Conservation (phyloP, 345 rosid genomes). For the Noccaea bulbosa region DNA sequence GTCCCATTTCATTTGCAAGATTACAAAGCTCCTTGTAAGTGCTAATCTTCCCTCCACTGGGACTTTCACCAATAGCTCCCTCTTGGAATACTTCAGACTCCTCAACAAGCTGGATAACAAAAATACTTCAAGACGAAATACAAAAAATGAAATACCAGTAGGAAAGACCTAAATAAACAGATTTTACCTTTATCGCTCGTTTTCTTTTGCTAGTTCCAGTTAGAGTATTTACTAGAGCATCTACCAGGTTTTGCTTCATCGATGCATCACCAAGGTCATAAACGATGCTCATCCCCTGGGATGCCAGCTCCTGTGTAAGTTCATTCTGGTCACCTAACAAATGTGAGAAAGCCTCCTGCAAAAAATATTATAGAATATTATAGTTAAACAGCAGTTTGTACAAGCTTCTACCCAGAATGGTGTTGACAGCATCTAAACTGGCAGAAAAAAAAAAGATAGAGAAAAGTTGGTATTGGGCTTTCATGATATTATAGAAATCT, state of each 20-base stretch:
- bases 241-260: constrained; percentile 86
- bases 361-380: not conserved
- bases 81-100: constrained; percentile 96
- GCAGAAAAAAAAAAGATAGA: not conserved
- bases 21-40: constrained; percentile 95
- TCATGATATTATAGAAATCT: not conserved
- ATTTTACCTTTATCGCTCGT: constrained; percentile 86
- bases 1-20: constrained; percentile 99
- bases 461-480: constrained; percentile 8
- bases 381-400: constrained; percentile 32
- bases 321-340: constrained; percentile 93
- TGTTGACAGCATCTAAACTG: constrained; percentile 7
- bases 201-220: constrained; percentile 97
- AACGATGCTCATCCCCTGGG: constrained; percentile 98
- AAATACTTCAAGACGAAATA: constrained; percentile 28
- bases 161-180: constrained; percentile 25
- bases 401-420: constrained; percentile 22
- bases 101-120: constrained; percentile 68
- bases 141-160: constrained; percentile 35
- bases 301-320: constrained; percentile 95
- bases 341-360: constrained; percentile 95
- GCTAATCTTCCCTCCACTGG: constrained; percentile 85
- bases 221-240: constrained; percentile 81
- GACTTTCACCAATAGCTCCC: constrained; percentile 85
- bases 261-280: constrained; percentile 92